Evolutionary conservation across 495 filamentous ascomycete genomes (phyloP), one percentile per base, ranked within the genome.

Genomic region (Bathelium albidoporum): DNA sequence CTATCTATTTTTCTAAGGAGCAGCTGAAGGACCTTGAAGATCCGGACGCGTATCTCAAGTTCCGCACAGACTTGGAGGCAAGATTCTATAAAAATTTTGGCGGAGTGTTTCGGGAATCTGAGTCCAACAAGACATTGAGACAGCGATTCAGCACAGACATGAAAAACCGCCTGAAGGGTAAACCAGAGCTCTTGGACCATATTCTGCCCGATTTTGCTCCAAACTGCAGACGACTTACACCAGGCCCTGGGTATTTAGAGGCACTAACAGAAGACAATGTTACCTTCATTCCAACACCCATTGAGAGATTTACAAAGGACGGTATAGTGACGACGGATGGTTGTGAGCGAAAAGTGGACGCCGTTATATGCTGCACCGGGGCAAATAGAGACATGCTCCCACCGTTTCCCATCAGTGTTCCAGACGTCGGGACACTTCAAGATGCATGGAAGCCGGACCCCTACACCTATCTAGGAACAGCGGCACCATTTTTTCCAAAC

Each of bases 221-320:
- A 3, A 81, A 84, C 69, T 91, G 87, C 67, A 81, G 87, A 55
- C 84, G 88, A 16, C 76, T 89, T 0, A 91, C 88, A 0, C 87
- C 87, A 0, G 88, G 87, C 0, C 84, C 84, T 7, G 86, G 85
- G 0, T 91, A 90, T 69, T 81, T 91, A 20, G 87, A 90, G 66
- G 82, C 87, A 16, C 72, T 91, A 53, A 74, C 79, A 1, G 78
- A 86, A 70, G 76, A 81, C 22, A 89, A 90, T 63, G 84, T 86
- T 31, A 73, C 77, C 60, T 84, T 84, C 64, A 82, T 88, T 68
- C 75, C 75, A 53, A 78, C 76, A 0, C 76, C 71, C 24, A 89
- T 89, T 70, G 67, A 78, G 53, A 72, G 73, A 9, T 82, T 89
- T 68, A 86, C 82, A 0, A 74, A 75, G 32, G 83, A 73, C 1